Conservation (phyloP, 805 yeast species). For the Cyberlindnera amylophila region DNA sequence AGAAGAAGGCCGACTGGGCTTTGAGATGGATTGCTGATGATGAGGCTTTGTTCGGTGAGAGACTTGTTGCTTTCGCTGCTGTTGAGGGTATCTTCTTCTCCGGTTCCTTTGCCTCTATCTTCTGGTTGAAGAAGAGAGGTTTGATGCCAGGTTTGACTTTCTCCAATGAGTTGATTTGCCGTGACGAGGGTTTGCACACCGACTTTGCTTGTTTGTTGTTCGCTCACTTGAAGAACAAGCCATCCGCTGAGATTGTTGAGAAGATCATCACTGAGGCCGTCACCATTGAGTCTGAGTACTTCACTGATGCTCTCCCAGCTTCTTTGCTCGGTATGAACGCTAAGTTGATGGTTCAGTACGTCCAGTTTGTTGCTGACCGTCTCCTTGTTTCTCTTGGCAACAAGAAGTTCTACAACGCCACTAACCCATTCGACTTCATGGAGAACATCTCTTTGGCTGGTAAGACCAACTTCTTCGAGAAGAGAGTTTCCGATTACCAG, state of each 20-base stretch:
- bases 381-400: slow-evolving; percentile 87
- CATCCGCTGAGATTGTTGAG: slow-evolving; percentile 72
- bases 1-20: slow-evolving; percentile 98
- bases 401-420: slow-evolving; percentile 78
- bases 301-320: slow-evolving; percentile 92
- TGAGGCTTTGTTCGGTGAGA: slow-evolving; percentile 87
- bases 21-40: slow-evolving; percentile 92
- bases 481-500: slow-evolving; percentile 97
- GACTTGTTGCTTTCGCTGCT: slow-evolving; percentile 97
- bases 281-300: slow-evolving; percentile 86
- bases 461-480: slow-evolving; percentile 97
- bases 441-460: slow-evolving; percentile 98
- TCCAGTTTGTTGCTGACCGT: slow-evolving; percentile 97
- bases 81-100: slow-evolving; percentile 98
- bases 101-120: slow-evolving; percentile 96
- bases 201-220: slow-evolving; percentile 96
- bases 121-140: slow-evolving; percentile 99
- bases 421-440: slow-evolving; percentile 98
- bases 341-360: slow-evolving; percentile 93
- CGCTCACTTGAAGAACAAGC: slow-evolving; percentile 89
- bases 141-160: slow-evolving; percentile 98
- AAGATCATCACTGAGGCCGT: slow-evolving; percentile 94
- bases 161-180: slow-evolving; percentile 94
- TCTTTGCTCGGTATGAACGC: slow-evolving; percentile 93
- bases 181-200: slow-evolving; percentile 98